A percentile compares a stretch with the other conserved stretches of the same genome.
Conservation (phyloP, 306 rosid genomes). For the Fragaria ananassa region DNA sequence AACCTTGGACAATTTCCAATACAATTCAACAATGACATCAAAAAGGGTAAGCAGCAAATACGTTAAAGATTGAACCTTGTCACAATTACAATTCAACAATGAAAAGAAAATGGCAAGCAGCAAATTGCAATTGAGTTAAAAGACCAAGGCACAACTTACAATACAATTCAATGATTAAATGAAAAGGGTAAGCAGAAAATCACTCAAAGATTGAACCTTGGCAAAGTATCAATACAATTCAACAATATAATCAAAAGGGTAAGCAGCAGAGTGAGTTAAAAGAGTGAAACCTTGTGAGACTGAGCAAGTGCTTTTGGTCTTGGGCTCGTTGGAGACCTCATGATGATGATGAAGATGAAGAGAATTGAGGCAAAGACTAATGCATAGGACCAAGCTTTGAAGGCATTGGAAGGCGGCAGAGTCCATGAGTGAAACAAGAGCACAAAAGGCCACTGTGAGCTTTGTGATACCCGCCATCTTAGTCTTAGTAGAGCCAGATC, state of each 20-base stretch:
- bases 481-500: conserved; percentile 2
- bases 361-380: background rate
- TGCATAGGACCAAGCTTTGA: conserved; percentile 2
- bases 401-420: conserved; percentile 16
- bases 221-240: background rate
- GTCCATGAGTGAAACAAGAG: conserved; percentile 18
- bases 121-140: background rate
- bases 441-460: conserved; percentile 16
- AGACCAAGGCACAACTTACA: background rate
- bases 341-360: background rate
- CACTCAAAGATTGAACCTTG: background rate
- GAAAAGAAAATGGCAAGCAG: background rate
- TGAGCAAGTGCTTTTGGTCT: conserved; percentile 10
- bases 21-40: background rate
- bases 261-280: background rate
- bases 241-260: background rate
- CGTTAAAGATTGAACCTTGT: background rate
- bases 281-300: conserved; percentile 17
- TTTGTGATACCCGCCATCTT: conserved; percentile 25
- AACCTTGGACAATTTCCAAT: background rate
- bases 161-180: background rate
- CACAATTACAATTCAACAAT: background rate
- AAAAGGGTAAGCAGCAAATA: background rate
- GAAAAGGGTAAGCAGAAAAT: background rate
- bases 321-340: conserved; percentile 22